phyloP scores from a whole-genome alignment of 2,329 filamentous ascomycete species.

The Apiospora saccharicola region DNA sequence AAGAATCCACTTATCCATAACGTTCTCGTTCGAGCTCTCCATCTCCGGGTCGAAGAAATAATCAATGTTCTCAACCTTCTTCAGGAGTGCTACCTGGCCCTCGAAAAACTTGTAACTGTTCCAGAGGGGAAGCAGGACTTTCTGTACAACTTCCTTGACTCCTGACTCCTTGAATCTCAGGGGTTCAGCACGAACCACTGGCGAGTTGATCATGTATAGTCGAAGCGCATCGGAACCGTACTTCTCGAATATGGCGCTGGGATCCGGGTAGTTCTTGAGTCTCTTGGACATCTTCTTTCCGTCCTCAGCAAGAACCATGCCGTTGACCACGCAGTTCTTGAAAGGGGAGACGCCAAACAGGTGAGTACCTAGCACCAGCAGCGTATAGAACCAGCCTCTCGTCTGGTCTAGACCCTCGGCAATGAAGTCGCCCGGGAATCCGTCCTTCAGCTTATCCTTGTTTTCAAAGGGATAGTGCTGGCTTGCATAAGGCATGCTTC shows the following conservation, averaged over 20 bases:
- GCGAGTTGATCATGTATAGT: conserved; percentile 96
- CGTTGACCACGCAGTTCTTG: conserved; percentile 96
- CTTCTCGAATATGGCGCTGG: conserved; percentile 79
- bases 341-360: conserved; percentile 87
- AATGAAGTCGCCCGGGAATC: conserved; percentile 93
- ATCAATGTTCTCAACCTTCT: conserved; percentile 82
- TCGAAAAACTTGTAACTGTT: conserved; percentile 98
- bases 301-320: conserved; percentile 91
- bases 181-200: conserved; percentile 90
- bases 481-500: conserved; percentile 92
- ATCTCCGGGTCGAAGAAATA: conserved; percentile 81
- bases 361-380: conserved; percentile 87
- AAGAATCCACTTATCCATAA: conserved; percentile 96
- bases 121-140: conserved; percentile 90
- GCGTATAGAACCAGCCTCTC: conserved; percentile 95
- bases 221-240: conserved; percentile 93
- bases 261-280: conserved; percentile 95
- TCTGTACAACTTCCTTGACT: conserved; percentile 93
- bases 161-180: conserved; percentile 90
- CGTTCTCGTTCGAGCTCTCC: conserved; percentile 81
- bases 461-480: conserved; percentile 94
- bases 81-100: conserved; percentile 82
- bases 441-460: conserved; percentile 77
- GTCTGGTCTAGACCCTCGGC: conserved; percentile 94
- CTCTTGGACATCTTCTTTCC: conserved; percentile 99